These are phyloP conservation scores for Eucalyptus marginata DNA, from an alignment of 345 rosid genomes.

Conservation along the genomic window DNA sequence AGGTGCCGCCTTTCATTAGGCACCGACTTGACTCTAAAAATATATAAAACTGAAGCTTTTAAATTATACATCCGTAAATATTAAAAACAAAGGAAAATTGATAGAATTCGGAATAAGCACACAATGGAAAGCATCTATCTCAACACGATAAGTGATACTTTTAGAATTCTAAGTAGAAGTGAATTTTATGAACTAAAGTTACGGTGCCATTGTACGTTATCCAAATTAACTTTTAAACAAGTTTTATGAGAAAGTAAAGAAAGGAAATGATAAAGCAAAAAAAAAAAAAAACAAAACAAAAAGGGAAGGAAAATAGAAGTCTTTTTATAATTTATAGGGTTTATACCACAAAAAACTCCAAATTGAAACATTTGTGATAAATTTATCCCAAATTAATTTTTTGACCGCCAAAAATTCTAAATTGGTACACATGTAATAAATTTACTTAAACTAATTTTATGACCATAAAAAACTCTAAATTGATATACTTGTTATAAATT, in stretches of 20 bases:
- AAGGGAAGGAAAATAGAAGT: background rate
- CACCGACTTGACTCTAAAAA: background rate
- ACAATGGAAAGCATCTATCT: background rate
- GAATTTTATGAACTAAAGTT: background rate
- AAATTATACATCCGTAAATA: background rate
- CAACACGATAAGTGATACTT: background rate
- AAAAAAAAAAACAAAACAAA: background rate
- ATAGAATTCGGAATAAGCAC: background rate
- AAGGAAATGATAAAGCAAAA: background rate
- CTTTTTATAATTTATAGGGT: too few species aligned
- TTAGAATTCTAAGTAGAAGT: background rate
- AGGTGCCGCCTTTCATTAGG: background rate
- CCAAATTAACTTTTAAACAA: background rate
- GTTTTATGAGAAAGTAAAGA: background rate
- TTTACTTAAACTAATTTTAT: too few species aligned
- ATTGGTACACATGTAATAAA: too few species aligned
- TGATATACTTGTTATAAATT: too few species aligned
- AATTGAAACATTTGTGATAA: too few species aligned
- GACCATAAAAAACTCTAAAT: too few species aligned
- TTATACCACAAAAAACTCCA: accelerated
- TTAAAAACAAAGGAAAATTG: background rate
- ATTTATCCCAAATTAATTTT: too few species aligned
- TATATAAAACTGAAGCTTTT: background rate
- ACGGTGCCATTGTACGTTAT: background rate
- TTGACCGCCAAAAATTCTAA: too few species aligned